Conservation (phyloP, 352 stramenopile genomes). For the Pythium chondricola region DNA sequence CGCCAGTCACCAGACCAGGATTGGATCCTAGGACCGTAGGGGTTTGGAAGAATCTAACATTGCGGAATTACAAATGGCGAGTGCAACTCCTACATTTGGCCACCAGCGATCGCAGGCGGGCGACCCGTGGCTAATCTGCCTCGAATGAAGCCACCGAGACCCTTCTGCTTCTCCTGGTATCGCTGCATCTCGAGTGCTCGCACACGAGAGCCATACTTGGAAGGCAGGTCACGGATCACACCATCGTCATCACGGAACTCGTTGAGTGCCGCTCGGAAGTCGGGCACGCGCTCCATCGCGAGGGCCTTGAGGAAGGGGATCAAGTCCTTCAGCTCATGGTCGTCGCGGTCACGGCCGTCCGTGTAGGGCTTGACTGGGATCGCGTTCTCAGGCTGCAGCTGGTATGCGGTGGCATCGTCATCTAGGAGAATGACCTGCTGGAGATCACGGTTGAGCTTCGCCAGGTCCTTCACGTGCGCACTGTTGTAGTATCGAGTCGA, state of each 20-base stretch:
- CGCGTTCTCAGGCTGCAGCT: slow-evolving; percentile 80
- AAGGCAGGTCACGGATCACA: slow-evolving; percentile 65
- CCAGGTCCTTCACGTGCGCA: slow-evolving; percentile 79
- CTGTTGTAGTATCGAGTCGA: slow-evolving; percentile 79
- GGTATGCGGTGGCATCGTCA: slow-evolving; percentile 71
- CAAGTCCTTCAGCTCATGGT: slow-evolving; percentile 73
- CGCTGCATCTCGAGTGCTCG: slow-evolving; percentile 77
- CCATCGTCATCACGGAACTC: slow-evolving; percentile 83
- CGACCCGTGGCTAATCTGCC: slow-evolving; percentile 60
- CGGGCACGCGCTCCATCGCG: slow-evolving; percentile 61
- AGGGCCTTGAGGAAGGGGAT: slow-evolving; percentile 84
- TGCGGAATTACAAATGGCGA: too few species aligned
- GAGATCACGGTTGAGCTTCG: slow-evolving; percentile 74
- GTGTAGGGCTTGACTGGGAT: slow-evolving; percentile 78
- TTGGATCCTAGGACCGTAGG: too few species aligned
- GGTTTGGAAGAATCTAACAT: too few species aligned
- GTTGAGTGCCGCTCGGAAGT: slow-evolving; percentile 69
- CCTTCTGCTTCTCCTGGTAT: slow-evolving; percentile 74
- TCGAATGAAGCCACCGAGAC: slow-evolving; percentile 77
- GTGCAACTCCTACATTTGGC: slow-evolving; percentile 20
- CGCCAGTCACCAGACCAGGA: too few species aligned
- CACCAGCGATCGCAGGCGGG: slow-evolving; percentile 14
- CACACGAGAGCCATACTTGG: slow-evolving; percentile 75
- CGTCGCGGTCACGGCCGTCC: slow-evolving; percentile 68
- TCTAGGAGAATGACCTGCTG: slow-evolving; percentile 82